phyloP scores from a whole-genome alignment of 352 stramenopile species.

The Phytophthora aleatoria region DNA sequence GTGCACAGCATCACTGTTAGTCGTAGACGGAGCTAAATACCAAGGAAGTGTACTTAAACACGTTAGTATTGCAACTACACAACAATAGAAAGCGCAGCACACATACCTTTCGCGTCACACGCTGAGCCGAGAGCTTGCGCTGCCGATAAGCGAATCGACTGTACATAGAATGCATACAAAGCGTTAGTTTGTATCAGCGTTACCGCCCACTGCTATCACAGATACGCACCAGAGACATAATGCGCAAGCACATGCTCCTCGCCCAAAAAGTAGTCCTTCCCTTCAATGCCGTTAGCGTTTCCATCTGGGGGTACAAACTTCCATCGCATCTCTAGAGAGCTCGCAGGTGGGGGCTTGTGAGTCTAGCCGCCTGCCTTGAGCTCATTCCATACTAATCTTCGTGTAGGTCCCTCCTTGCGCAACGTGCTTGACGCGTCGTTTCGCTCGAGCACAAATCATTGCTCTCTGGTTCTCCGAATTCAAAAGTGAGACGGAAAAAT shows the following conservation, averaged over 20 bases:
- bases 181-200: neutral
- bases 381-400: neutral
- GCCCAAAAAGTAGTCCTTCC: neutral
- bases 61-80: neutral
- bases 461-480: neutral
- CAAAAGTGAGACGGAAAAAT: neutral
- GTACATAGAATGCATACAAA: neutral
- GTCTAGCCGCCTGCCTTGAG: neutral
- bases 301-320: neutral
- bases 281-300: neutral
- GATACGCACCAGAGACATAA: neutral
- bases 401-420: neutral
- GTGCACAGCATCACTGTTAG: neutral
- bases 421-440: neutral
- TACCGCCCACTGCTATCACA: neutral
- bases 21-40: neutral
- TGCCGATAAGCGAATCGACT: neutral
- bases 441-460: neutral
- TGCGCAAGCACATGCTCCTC: neutral
- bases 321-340: neutral
- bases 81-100: neutral
- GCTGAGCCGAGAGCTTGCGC: neutral
- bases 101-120: neutral
- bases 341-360: neutral
- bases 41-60: neutral